These are phyloP conservation scores for Lepiota subincarnata DNA, from an alignment of 768 basidiomycete genomes.

Conservation along the genomic window DNA sequence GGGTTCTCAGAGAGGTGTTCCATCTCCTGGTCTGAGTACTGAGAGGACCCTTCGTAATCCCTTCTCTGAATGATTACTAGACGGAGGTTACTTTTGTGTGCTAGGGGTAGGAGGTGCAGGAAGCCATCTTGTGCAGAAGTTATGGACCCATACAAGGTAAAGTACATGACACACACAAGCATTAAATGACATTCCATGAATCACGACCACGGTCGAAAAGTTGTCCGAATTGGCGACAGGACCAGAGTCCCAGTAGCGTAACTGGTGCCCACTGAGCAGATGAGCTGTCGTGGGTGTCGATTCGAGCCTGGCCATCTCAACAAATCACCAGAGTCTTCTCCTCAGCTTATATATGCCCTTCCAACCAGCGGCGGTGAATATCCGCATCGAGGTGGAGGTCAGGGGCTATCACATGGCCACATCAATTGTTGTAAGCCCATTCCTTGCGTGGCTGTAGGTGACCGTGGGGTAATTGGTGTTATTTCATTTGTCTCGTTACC, in stretches of 20 bases:
- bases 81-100: not conserved
- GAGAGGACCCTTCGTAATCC: constrained; percentile 1
- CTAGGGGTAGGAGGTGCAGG: not conserved
- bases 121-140: not conserved
- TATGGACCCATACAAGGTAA: no score
- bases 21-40: not conserved
- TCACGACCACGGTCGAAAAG: not conserved
- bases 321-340: no score
- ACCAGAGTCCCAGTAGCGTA: constrained; percentile 4
- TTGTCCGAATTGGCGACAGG: not conserved
- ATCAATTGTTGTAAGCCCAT: no score
- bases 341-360: no score
- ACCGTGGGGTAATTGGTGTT: no score
- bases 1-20: not conserved
- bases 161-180: not conserved
- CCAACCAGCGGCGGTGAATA: no score
- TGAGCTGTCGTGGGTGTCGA: not conserved
- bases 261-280: not conserved
- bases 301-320: no score
- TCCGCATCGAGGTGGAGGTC: no score
- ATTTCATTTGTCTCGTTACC: no score
- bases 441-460: no score
- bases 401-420: no score
- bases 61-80: not conserved
- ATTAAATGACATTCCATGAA: constrained; percentile 6